Base-by-base conservation (phyloP, 2,329 filamentous ascomycete species). In the Tolypocladium capitatum region DNA sequence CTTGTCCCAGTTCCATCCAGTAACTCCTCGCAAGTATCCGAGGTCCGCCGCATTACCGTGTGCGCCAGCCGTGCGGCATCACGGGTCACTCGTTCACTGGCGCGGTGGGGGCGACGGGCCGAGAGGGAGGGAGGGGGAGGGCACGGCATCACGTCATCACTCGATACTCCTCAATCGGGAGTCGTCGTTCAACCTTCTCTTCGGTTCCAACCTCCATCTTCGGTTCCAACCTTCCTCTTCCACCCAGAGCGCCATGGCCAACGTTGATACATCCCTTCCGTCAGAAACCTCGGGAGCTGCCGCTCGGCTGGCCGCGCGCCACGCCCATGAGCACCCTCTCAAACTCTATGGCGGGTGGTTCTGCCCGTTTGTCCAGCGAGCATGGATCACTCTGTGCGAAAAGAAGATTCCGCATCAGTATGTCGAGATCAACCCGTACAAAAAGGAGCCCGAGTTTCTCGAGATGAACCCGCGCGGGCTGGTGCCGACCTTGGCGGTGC, bases 341-440 rank as follows among this genome's bases (percentile, higher is more conserved):
- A 84, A 83, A 61, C 70, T 88, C 13, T 88, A 86, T 63, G 78
- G 78, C 14, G 81, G 80, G 53, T 89, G 83, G 83, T 88, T 87
- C 70, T 91, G 75, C 54, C 76, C 76, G 14, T 80, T 78, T 53
- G 75, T 87, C 5, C 84, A 89, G 66, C 75, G 84, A 18, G 73
- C 75, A 14, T 88, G 84, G 81, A 80, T 87, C 51, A 76, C 81
- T 1, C 72, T 90, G 11, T 75, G 81, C 57, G 84, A 89, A 61
- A 89, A 90, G 62, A 65, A 71, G 2, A 83, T 88, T 30, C 75
- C 78, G 16, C 83, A 90, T 60, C 80, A 89, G 65, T 87, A 86
- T 61, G 71, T 85, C 53, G 82, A 86, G 68, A 81, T 88, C 50
- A 88, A 89, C 62, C 85, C 85, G 0, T 89, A 89, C 68, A 70